Evolutionary conservation across 306 rosid genomes (phyloP), one percentile per base, ranked within the genome.

Genomic region (Rosa rugosa): DNA sequence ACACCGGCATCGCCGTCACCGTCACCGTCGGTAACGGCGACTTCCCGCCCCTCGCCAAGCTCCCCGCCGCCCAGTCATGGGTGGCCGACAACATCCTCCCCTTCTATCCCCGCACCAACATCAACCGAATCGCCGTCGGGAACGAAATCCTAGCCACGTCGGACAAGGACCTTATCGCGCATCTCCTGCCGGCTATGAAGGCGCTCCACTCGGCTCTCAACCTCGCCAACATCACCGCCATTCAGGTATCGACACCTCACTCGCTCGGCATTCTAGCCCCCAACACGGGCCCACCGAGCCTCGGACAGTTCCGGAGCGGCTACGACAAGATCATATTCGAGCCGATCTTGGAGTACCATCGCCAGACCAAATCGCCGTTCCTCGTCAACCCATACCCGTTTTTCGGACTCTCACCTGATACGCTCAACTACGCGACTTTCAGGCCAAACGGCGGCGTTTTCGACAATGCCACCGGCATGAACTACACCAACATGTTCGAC

Each of bases 401-500:
- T 50, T 94, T 90, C 80, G 97, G 97, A 0, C 51, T 86, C 75
- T 6, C 47, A 2, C 73, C 92, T 7, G 80, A 84, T 0, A 80
- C 73, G 0, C 6, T 90, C 3, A 64, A 87, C 86, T 94, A 90
- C 82, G 98, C 97, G 0, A 72, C 88, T 2, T 92, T 94, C 71
- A 84, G 69, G 14, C 91, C 90, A 1, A 90, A 89, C 90, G 82
- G 50, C 25, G 98, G 98, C 59, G 91, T 92, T 86, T 89, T 87
- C n/a, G 98, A 94, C 60, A 36, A 22, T 11, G 81, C 4, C 0
- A 92, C 97, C 4, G 87, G 91, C 4, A 36, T 82, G 1, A 89
- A 84, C 77, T 94, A 94, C 86, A 87, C 93, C 16, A 94, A 94
- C 83, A 92, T 94, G 98, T 94, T 89, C 56, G 98, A 94, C 36